Conservation (phyloP, 495 filamentous ascomycete species). For the Tuber calosporum region DNA sequence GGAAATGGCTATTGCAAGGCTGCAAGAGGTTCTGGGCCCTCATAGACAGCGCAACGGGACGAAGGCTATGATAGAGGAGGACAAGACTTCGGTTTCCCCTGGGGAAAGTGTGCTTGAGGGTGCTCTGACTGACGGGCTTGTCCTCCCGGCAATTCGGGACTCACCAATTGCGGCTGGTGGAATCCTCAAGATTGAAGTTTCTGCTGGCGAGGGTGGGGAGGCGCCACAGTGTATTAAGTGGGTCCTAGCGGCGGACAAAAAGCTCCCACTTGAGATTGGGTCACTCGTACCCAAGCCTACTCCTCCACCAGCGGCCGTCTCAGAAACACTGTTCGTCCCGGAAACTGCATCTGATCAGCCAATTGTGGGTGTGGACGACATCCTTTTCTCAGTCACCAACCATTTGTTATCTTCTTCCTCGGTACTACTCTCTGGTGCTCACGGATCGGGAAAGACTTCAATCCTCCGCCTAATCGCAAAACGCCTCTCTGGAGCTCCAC, state of each 20-base stretch:
- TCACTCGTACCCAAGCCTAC: slow-evolving; percentile 51
- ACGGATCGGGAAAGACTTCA: slow-evolving; percentile 82
- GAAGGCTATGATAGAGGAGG: slow-evolving; percentile 41
- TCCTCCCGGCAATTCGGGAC: slow-evolving; percentile 51
- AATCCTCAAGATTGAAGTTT: slow-evolving; percentile 40
- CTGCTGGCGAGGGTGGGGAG: slow-evolving; percentile 42
- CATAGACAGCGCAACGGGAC: slow-evolving; percentile 54
- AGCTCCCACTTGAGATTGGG: slow-evolving; percentile 56
- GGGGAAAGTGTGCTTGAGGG: slow-evolving; percentile 66
- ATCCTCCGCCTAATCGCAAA: slow-evolving; percentile 52
- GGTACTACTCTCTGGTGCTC: slow-evolving; percentile 75
- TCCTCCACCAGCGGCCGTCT: slow-evolving; percentile 49
- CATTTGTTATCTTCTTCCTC: slow-evolving; percentile 80
- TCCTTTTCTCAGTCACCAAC: slow-evolving; percentile 61
- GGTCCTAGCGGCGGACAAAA: slow-evolving; percentile 68
- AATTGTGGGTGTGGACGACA: slow-evolving; percentile 74
- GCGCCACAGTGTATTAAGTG: slow-evolving; percentile 57
- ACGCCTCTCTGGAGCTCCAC: slow-evolving; percentile 33
- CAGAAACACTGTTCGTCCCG: slow-evolving; percentile 34
- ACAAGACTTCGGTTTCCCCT: slow-evolving; percentile 37
- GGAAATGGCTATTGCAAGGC: slow-evolving; percentile 34
- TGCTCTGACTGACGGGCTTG: slow-evolving; percentile 79
- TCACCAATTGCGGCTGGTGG: slow-evolving; percentile 38
- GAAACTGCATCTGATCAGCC: slow-evolving; percentile 15
- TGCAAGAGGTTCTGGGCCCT: slow-evolving; percentile 44